Percentiles rank a stretch among this genome's conserved stretches.
Conservation (phyloP, 208 protist genomes). For the Wallacemonas sp. region DNA sequence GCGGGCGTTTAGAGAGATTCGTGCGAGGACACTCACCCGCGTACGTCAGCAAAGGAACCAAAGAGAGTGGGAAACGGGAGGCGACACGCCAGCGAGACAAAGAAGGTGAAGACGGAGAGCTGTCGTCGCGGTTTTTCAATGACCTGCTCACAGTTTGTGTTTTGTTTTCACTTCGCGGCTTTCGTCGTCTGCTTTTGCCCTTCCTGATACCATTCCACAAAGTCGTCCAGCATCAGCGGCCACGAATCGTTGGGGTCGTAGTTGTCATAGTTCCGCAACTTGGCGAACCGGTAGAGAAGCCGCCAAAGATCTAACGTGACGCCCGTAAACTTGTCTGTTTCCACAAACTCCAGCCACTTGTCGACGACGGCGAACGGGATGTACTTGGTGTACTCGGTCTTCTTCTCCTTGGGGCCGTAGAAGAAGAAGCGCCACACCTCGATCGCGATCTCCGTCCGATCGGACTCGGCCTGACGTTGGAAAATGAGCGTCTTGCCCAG, state of each 20-base stretch:
- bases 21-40: too few relatives aligned
- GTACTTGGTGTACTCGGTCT: slow-evolving; percentile 38
- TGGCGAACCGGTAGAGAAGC: slow-evolving; percentile 64
- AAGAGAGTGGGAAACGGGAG: too few relatives aligned
- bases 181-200: neutral
- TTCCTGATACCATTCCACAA: slow-evolving; percentile 54
- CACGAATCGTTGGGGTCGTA: slow-evolving; percentile 76
- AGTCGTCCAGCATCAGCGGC: slow-evolving; percentile 82
- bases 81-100: too few relatives aligned
- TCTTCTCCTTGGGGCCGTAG: slow-evolving; percentile 21
- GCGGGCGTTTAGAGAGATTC: too few relatives aligned
- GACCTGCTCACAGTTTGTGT: too few relatives aligned
- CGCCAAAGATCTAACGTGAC: slow-evolving; percentile 75
- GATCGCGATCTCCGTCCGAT: slow-evolving; percentile 41
- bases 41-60: too few relatives aligned
- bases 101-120: too few relatives aligned
- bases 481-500: slow-evolving; percentile 14
- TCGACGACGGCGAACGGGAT: slow-evolving; percentile 42
- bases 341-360: slow-evolving; percentile 66
- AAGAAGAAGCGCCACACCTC: slow-evolving; percentile 79
- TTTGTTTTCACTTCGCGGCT: neutral
- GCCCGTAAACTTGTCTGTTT: slow-evolving; percentile 16
- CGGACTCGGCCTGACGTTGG: slow-evolving; percentile 25
- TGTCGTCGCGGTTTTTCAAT: too few relatives aligned
- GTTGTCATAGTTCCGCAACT: slow-evolving; percentile 41